Evolutionary conservation across 108 stramenopile species (phyloP).

Genomic region (Mayamaea pseudoterrestris): DNA sequence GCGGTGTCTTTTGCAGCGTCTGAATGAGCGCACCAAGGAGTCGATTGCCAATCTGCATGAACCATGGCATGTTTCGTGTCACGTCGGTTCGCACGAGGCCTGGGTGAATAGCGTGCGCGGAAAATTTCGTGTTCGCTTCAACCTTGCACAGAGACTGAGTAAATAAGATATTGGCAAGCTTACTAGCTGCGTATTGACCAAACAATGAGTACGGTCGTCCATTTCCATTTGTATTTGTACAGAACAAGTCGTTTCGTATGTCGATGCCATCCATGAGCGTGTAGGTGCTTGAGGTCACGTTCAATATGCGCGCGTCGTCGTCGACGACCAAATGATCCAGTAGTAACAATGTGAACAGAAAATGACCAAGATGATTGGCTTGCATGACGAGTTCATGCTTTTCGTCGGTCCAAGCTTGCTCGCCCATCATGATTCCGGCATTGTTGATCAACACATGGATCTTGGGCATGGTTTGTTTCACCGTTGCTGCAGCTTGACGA

Average conservation of each 20-base stretch:
- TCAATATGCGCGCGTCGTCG: conserved; percentile 6
- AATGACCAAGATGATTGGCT: conserved; percentile 84
- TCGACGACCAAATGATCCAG: conserved; percentile 6
- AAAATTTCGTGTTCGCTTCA: conserved; percentile 17
- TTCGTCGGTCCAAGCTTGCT: conserved; percentile 20
- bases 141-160: conserved; percentile 54
- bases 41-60: conserved; percentile 43
- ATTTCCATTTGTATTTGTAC: conserved; percentile 2
- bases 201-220: conserved; percentile 58
- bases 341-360: conserved; percentile 53
- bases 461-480: conserved; percentile 8
- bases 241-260: conserved; percentile 36
- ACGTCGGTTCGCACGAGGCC: conserved; percentile 85
- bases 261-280: conserved; percentile 14
- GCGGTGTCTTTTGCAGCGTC: conserved; percentile 60
- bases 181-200: conserved; percentile 76
- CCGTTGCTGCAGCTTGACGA: conserved; percentile 21
- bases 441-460: conserved; percentile 72
- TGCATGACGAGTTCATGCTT: conserved; percentile 73
- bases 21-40: conserved; percentile 36
- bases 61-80: conserved; percentile 73
- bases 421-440: conserved; percentile 78
- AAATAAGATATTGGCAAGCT: conserved; percentile 81
- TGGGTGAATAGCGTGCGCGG: conserved; percentile 64
- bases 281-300: conserved; percentile 37